Evolutionary conservation across 2,329 filamentous ascomycete genomes (phyloP), one percentile per base, ranked within the genome.

Genomic region (Penicillium sclerotigenum): DNA sequence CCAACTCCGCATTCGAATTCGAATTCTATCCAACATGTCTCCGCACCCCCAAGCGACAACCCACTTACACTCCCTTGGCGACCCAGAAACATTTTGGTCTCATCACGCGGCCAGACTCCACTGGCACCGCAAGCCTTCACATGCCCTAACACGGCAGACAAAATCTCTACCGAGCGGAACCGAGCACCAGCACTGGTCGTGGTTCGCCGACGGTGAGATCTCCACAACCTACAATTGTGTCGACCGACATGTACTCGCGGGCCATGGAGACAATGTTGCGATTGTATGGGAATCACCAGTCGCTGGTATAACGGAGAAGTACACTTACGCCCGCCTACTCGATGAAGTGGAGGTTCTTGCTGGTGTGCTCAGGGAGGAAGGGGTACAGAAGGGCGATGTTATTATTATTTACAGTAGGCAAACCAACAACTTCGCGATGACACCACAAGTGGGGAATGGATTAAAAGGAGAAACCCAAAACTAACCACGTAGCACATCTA

Each of bases 181-280:
- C n/a, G 77, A 79, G 16, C 87, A 96, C 69, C 81, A 85, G 40
- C 86, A 88, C 68, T 97, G 92, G 91, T 83, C 85, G 60, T 97
- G 93, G 93, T 97, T 96, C 65, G 84, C 89, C 0, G 90, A 86
- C 60, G 93, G 92, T 59, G 86, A 94, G 76, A 89, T 97, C 64
- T 94, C 89, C 37, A 96, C 91, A 0, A 91, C 89, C 64, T 96
- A 91, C 79, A 97, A 97, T 72, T 95, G 91, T 70, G 79, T 97
- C 14, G 91, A 96, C 73, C 82, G 92, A 14, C 92, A 97, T 74
- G 91, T 97, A n/a, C 77, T 83, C 34, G 84, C 83, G 6, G 90
- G 92, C n/a, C 80, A 87, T 62, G 91, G 91, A 14, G 81, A 87
- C 43, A 77, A 82, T 47, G 80, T 87, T 0, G 93, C 92, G 22